Base-by-base conservation (phyloP, 768 basidiomycete species). In the Psilocybe cyanescens region DNA sequence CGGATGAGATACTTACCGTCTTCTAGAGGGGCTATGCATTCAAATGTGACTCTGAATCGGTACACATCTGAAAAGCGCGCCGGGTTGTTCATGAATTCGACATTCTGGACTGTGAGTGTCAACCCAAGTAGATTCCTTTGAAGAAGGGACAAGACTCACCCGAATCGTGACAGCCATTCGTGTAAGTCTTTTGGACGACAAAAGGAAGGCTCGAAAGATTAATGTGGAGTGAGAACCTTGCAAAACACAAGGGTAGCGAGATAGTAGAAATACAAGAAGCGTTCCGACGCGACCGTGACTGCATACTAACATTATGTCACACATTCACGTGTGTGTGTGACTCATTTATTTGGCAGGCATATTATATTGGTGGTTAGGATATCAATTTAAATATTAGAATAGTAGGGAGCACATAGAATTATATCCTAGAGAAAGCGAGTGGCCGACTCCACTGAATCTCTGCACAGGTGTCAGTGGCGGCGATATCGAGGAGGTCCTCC, bases 31-130 rank as follows among this genome's bases (percentile, higher is more conserved):
- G 95, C 90, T 67, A 98, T 94, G 73, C 95, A 98, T 73, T 99
- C 97, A 67, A 99, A 99, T 2, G 95, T 97, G 71, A 99, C 95
- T 65, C 92, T 88, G 75, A 98, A 97, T 67, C 86, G 84, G 76
- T 99, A 99, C 30, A 88, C 81, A 71, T 99, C 95, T 9, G 89
- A 86, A 76, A 98, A 99, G 66, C 87, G 86, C 16, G 95, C 94
- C 6, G 94, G 95, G 76, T 96, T 96, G 79, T 95, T 95, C 71
- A 97, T 81, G 66, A 95, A 95, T 73, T 93, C 90, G 66, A 92
- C 90, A 73, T 93, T 89, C 91, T 92, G 69, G 50, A 33, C 31
- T 17, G 48, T 35, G 24, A 45, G 50, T 50, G 8, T 37, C 53
- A 31, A 49, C 54, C 19, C 47, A 53, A 24, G 3, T 50, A 14